Conservation (phyloP, 129 eudicot genomes). For the Helianthus annuus region DNA sequence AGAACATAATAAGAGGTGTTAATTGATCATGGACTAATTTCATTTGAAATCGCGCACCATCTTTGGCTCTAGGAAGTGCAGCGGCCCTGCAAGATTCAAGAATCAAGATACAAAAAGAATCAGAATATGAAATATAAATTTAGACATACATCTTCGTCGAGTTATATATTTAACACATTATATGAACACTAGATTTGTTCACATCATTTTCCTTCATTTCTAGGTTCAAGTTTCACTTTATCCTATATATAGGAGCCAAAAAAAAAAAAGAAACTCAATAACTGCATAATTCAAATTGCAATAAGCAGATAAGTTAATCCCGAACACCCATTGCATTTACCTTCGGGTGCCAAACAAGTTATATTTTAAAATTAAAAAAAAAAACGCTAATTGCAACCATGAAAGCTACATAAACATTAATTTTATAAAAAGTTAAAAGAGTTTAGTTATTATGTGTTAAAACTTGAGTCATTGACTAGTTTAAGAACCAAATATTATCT, state of each 20-base stretch:
- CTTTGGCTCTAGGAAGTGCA: slow-evolving; percentile 82
- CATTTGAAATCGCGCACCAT: slow-evolving; percentile 82
- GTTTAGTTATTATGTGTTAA: not conserved
- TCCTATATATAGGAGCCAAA: not conserved
- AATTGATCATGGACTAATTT: slow-evolving; percentile 75
- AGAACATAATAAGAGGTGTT: slow-evolving; percentile 69
- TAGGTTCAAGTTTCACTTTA: not conserved
- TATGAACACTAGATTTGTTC: not conserved
- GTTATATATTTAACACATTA: not conserved
- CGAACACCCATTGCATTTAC: not conserved
- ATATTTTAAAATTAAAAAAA: not conserved
- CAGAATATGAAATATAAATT: slow-evolving; percentile 3
- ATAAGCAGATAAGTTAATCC: not conserved
- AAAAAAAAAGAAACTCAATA: not conserved
- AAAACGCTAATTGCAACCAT: not conserved
- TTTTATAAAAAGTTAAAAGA: not conserved
- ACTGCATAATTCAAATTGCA: not conserved
- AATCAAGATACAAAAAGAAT: slow-evolving; percentile 6
- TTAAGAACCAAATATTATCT: not conserved
- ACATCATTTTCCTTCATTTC: slow-evolving; percentile 1
- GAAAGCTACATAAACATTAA: not conserved
- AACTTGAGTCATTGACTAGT: slow-evolving; percentile 1
- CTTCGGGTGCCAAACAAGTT: slow-evolving; percentile 9
- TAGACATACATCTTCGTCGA: not conserved
- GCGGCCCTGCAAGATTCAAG: slow-evolving; percentile 67